Base-by-base conservation (phyloP, 495 filamentous ascomycete species). In the Entonaema liquescens region DNA sequence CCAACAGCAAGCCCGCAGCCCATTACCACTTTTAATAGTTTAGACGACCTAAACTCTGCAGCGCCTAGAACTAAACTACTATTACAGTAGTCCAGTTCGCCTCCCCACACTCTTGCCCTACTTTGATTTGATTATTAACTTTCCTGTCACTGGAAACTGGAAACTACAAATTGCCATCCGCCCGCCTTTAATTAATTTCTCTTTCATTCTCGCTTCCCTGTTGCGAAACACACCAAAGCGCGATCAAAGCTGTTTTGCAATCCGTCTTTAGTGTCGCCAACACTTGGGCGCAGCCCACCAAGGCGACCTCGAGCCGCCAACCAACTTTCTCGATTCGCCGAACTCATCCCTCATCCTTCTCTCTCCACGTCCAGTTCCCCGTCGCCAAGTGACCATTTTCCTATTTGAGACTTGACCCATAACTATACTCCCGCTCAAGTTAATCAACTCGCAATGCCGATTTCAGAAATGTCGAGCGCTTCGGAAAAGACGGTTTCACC, bases 401-500 rank as follows among this genome's bases (percentile, higher is more conserved):
- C 65, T 67, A 62, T 60, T 72, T 42, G 55, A 72, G 70, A 61
- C 68, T 65, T 65, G 23, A 68, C 52, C 63, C 19, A 65, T 65
- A 38, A 21, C 31, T 44, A 59, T 6, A 59, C 33, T 12, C 29
- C 44, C 63, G 17, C 55, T 28, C 31, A 55, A 55, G 3, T 49
- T 53, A 54, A 47, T 9, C 55, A 21, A 44, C 31, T 50, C 49
- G 29, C 61, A 59, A 29, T 44, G 9, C 28, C 53, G 40, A 7
- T 7, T 49, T 54, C 65, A 55, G 70, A 70, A 68, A 77, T 77
- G 75, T 76, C 75, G 75, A 75, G 64, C 73, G 65, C 53, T 63
- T 77, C 75, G 55, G 75, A 77, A 60, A 79, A 78, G 69, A 76
- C 79, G 40, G 68, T 73, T 11, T 81, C 81, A 36, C 79, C 74